A percentile compares a stretch with the other conserved stretches of the same genome.
Evolutionary conservation across 2,329 filamentous ascomycete genomes (phyloP).

Genomic region (Arthroderma sp.): DNA sequence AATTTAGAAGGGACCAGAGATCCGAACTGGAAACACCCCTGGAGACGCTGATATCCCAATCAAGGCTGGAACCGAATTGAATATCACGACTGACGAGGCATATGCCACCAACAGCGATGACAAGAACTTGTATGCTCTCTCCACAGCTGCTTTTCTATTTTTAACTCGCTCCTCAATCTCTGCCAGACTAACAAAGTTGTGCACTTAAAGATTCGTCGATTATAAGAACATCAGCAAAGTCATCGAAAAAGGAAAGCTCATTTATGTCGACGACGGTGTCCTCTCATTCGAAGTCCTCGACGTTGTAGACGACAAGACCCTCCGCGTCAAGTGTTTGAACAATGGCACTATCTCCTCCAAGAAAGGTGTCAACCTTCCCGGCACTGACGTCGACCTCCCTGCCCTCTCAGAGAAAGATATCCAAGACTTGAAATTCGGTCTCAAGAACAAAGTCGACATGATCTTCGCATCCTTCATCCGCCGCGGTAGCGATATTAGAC

Average conservation of each 20-base stretch:
- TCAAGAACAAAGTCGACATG: slow-evolving; percentile 99
- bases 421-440: slow-evolving; percentile 82
- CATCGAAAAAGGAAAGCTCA: slow-evolving; percentile 75
- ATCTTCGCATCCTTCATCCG: slow-evolving; percentile 98
- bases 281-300: slow-evolving; percentile 89
- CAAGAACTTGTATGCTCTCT: slow-evolving; percentile 68
- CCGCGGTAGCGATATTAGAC: slow-evolving; percentile 77
- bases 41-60: slow-evolving; percentile 68
- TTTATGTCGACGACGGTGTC: slow-evolving; percentile 98
- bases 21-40: slow-evolving; percentile 65
- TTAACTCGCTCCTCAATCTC: neutral
- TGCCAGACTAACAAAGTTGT: no score
- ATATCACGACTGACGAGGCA: slow-evolving; percentile 92
- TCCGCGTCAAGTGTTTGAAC: slow-evolving; percentile 80
- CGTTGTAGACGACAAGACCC: slow-evolving; percentile 75
- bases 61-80: slow-evolving; percentile 67
- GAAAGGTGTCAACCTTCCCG: slow-evolving; percentile 98
- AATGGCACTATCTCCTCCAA: slow-evolving; percentile 97
- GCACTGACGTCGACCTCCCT: slow-evolving; percentile 95
- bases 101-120: slow-evolving; percentile 75
- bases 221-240: slow-evolving; percentile 99
- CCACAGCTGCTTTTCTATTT: neutral
- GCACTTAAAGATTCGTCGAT: slow-evolving; percentile 64
- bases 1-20: slow-evolving; percentile 62
- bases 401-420: slow-evolving; percentile 98